phyloP scores from a whole-genome alignment of 495 filamentous ascomycete genomes.

The Chaetomidium leptoderma region DNA sequence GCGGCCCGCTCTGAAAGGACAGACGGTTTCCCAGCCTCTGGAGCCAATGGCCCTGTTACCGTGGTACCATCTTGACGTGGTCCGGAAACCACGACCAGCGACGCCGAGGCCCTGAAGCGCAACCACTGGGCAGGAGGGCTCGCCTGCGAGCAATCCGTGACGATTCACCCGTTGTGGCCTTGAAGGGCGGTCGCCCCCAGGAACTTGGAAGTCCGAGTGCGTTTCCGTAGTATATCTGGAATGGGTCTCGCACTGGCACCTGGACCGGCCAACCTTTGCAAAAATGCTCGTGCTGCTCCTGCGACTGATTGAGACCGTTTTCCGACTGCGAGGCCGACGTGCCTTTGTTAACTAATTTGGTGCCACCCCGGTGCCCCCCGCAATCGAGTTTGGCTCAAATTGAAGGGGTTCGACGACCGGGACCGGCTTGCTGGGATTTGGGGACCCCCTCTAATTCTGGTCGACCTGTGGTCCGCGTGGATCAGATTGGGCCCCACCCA shows the following conservation, averaged over 20 bases:
- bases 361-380: slow-evolving; percentile 16
- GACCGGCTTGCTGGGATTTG: slow-evolving; percentile 26
- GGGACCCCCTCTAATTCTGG: slow-evolving; percentile 7
- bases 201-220: background rate
- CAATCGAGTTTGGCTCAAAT: slow-evolving; percentile 17
- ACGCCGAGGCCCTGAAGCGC: background rate
- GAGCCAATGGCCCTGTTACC: slow-evolving; percentile 17
- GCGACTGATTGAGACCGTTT: too few relatives aligned
- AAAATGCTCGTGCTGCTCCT: background rate
- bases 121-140: slow-evolving; percentile 3
- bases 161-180: background rate
- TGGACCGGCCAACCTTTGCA: background rate
- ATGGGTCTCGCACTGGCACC: slow-evolving; percentile 4
- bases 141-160: background rate
- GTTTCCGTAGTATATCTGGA: slow-evolving; percentile 16
- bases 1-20: slow-evolving; percentile 18
- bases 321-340: too few relatives aligned
- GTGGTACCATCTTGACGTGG: slow-evolving; percentile 17
- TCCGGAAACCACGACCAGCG: background rate
- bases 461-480: slow-evolving; percentile 10
- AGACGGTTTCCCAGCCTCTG: slow-evolving; percentile 6
- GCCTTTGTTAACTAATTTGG: slow-evolving; percentile 20
- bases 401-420: slow-evolving; percentile 26
- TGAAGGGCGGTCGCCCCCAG: background rate
- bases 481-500: slow-evolving; percentile 19